These are phyloP conservation scores for Tuber brumale DNA, from an alignment of 495 filamentous ascomycete species.

Conservation along the genomic window DNA sequence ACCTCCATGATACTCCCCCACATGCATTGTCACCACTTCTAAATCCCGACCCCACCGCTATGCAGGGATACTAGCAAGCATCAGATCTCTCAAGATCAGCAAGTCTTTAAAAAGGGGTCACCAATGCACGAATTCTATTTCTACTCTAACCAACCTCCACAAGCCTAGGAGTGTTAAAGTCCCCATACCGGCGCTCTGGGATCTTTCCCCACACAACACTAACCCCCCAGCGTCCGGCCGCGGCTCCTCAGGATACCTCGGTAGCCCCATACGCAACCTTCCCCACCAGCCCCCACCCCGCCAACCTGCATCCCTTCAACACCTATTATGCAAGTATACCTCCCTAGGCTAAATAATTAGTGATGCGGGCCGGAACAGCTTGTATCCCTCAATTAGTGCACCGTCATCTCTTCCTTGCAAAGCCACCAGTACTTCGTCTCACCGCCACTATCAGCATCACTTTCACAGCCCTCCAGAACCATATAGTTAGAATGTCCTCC, in stretches of 20 bases:
- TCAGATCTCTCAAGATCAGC: neutral
- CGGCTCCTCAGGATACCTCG: neutral
- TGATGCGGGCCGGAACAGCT: neutral
- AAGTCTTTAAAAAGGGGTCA: neutral
- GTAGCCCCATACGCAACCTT: neutral
- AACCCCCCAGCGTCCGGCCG: neutral
- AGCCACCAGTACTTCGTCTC: neutral
- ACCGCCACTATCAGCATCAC: neutral
- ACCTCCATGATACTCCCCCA: neutral
- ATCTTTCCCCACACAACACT: neutral
- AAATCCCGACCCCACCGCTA: neutral
- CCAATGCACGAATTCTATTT: neutral
- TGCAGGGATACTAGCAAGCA: neutral
- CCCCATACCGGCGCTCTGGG: neutral
- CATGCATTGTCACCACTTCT: neutral
- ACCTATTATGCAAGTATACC: neutral
- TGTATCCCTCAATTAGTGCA: neutral
- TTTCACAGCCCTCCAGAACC: neutral
- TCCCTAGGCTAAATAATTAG: neutral
- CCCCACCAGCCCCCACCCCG: neutral
- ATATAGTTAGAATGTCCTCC: slow-evolving; percentile 17
- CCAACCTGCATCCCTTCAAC: neutral
- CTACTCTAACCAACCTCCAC: neutral
- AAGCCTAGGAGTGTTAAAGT: neutral
- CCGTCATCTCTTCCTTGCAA: neutral